These are phyloP conservation scores for Fomitopsis betulina DNA, from an alignment of 1,284 basidiomycete species.

Conservation along the genomic window DNA sequence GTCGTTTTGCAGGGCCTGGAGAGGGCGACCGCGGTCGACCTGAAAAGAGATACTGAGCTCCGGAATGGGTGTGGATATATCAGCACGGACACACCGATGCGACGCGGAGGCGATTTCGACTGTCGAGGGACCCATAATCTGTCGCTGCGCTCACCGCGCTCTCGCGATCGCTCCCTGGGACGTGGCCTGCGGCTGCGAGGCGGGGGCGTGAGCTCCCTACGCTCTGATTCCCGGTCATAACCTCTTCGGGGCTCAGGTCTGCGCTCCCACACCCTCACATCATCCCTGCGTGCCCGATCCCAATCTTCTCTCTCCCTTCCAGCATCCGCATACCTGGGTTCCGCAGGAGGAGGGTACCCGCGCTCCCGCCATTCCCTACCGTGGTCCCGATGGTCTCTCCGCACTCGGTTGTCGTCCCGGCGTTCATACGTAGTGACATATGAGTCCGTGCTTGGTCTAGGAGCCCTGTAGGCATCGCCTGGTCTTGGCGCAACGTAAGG, in stretches of 20 bases:
- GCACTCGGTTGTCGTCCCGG: conserved; percentile 20
- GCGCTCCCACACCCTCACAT: conserved; percentile 4
- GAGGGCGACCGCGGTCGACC: background rate
- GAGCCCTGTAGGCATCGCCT: conserved; percentile 16
- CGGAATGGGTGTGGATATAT: background rate
- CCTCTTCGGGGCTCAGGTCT: conserved; percentile 15
- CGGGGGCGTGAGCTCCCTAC: conserved; percentile 11
- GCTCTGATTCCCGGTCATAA: conserved; percentile 11
- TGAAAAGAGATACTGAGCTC: background rate
- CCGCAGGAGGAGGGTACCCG: conserved; percentile 16
- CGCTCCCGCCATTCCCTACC: conserved; percentile 19
- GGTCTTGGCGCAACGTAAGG: conserved; percentile 19
- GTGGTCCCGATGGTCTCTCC: conserved; percentile 13
- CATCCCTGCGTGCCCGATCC: conserved; percentile 11
- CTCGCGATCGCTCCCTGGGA: conserved; percentile 14
- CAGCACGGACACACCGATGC: conserved; percentile 20
- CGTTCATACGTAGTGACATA: conserved; percentile 16
- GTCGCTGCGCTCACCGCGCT: conserved; percentile 15
- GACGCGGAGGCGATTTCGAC: conserved; percentile 26
- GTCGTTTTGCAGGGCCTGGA: conserved; percentile 13
- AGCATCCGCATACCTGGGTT: conserved; percentile 4
- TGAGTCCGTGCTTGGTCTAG: conserved; percentile 14
- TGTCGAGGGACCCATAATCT: conserved; percentile 19
- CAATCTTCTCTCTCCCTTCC: conserved; percentile 11
- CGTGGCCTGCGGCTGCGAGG: conserved; percentile 14